Percentiles rank a stretch among this genome's conserved stretches.
Evolutionary conservation across 1,284 basidiomycete species (phyloP).

Genomic region (Stygiomarasmius scandens): DNA sequence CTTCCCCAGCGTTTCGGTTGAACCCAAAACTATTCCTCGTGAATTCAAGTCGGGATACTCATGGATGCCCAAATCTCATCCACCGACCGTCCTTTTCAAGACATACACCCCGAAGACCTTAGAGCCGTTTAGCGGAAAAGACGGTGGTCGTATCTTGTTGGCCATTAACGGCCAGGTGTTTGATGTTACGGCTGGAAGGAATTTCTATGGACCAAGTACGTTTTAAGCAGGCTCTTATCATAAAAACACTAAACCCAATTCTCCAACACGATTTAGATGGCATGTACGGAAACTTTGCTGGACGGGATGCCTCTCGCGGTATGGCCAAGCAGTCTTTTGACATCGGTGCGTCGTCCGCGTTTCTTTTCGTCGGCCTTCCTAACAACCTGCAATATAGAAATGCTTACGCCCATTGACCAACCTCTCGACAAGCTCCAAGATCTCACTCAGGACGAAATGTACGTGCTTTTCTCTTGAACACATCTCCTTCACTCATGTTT

Average conservation of each 20-base stretch:
- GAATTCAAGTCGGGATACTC: slow-evolving; percentile 83
- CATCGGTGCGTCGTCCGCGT: slow-evolving; percentile 55
- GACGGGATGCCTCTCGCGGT: slow-evolving; percentile 89
- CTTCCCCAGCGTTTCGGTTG: slow-evolving; percentile 58
- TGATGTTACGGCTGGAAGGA: slow-evolving; percentile 86
- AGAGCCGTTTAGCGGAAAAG: slow-evolving; percentile 65
- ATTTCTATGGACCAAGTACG: slow-evolving; percentile 92
- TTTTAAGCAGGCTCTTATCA: slow-evolving; percentile 16
- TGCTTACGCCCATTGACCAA: slow-evolving; percentile 86
- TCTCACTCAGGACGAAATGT: slow-evolving; percentile 83
- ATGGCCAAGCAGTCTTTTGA: slow-evolving; percentile 99
- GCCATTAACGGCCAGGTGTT: slow-evolving; percentile 90
- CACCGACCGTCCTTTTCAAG: slow-evolving; percentile 74
- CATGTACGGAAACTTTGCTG: slow-evolving; percentile 97
- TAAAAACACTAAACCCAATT: background rate
- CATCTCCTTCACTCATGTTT: too few species aligned
- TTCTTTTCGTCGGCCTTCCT: background rate
- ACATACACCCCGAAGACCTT: slow-evolving; percentile 80
- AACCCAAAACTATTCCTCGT: slow-evolving; percentile 52
- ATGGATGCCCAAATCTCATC: slow-evolving; percentile 83
- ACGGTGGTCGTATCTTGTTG: slow-evolving; percentile 76
- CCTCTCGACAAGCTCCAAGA: slow-evolving; percentile 84
- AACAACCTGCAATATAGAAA: slow-evolving; percentile 54
- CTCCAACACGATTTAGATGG: slow-evolving; percentile 57
- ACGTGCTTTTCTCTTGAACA: slow-evolving; percentile 32